Evolutionary conservation across 352 stramenopile genomes (phyloP), one percentile per base, ranked within the genome.

Genomic region (Phytophthora kernoviae): DNA sequence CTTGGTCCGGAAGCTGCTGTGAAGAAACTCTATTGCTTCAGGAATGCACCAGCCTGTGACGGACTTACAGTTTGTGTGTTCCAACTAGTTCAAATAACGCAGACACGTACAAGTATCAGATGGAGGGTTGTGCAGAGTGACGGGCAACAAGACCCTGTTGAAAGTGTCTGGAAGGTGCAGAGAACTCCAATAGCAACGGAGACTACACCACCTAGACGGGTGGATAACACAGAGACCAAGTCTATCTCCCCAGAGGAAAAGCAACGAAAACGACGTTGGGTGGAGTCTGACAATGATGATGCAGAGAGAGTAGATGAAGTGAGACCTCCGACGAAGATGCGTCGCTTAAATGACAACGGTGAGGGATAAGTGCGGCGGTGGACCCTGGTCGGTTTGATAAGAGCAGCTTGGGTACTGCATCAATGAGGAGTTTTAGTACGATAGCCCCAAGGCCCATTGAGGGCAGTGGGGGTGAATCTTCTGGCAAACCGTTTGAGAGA

Each of bases 1-100:
- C 49, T 81, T 18, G 22, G 55, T 24, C 54, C 65, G 21, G 62
- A 54, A 12, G 59, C 26, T 6, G 58, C 58, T 42, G 49, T 65
- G 30, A 55, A 44, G 17, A 58, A 77, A 15, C 10, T 79, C 4
- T 84, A 79, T 32, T 84, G 71, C 52, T 79, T 81, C 40, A 44
- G 56, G 45, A 52, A 70, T 9, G 30, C 75, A 5, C 24, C 56
- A n/a, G 26, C 39, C 1, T 63, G 52, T 15, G 62, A 73, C 27
- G 75, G 68, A 20, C 45, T 68, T 46, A 37, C 52, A 10, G 51
- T 79, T 26, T 52, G 70, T 26, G 65, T 79, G 27, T 40, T 81
- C 18, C 52, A 30, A 22, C 14, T 68, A 11, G 14, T 48, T 26
- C 44, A 32, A 50, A 42, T 37, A 51, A 44, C 30, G 37, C 46